Conservation (phyloP, 441 rosid genomes). For the Gossypium schwendimanii region DNA sequence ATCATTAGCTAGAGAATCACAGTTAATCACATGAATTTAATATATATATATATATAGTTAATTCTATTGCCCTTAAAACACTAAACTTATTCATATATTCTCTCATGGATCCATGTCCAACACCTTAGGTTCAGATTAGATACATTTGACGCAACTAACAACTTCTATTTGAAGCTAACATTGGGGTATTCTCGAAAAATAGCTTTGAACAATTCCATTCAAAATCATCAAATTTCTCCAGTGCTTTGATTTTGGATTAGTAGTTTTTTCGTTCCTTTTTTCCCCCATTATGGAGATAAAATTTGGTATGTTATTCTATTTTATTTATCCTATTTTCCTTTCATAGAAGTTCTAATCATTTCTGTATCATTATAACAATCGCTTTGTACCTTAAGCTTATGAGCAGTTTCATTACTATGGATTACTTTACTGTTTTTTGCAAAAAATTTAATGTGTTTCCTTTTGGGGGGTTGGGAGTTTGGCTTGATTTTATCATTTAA, state of each 20-base stretch:
- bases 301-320: neutral
- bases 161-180: neutral
- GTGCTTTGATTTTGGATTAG: neutral
- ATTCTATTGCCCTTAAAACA: neutral
- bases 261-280: neutral
- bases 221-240: neutral
- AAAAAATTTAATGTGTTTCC: neutral
- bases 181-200: neutral
- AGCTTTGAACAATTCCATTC: constrained; percentile 1
- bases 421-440: neutral
- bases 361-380: neutral
- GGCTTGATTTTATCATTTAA: neutral
- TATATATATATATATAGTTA: neutral
- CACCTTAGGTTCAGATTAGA: neutral
- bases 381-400: neutral
- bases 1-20: neutral
- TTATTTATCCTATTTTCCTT: neutral
- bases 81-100: neutral
- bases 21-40: neutral
- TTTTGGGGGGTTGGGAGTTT: neutral
- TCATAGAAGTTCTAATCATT: neutral
- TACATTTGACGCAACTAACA: neutral
- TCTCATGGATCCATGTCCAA: neutral
- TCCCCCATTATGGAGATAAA: neutral
- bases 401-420: constrained; percentile 3